A percentile compares a stretch with the other conserved stretches of the same genome.
Conservation (phyloP, 129 eudicot species). For the Sambucus nigra region DNA sequence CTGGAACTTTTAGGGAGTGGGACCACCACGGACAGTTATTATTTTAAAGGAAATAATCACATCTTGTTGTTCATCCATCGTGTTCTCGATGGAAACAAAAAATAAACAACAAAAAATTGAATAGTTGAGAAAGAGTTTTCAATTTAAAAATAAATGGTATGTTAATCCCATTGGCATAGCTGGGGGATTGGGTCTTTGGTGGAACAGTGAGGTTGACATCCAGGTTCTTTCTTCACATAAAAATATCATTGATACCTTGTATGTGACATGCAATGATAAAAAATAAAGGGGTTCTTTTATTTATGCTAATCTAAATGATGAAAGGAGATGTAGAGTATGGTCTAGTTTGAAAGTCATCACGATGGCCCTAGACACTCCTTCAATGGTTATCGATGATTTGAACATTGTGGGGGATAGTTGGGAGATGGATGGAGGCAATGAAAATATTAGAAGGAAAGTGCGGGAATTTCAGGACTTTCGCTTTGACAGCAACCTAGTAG, state of each 20-base stretch:
- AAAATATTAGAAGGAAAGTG: background rate
- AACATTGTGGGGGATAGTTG: background rate
- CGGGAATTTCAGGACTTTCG: background rate
- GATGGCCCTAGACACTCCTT: background rate
- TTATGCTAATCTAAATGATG: too few relatives aligned
- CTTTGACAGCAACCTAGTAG: background rate
- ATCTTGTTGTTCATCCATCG: background rate
- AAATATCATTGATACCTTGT: background rate
- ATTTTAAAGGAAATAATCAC: background rate
- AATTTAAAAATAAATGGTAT: background rate
- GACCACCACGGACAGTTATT: background rate
- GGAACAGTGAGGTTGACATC: background rate
- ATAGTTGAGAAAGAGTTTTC: too few relatives aligned
- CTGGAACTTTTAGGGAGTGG: conserved; percentile 2
- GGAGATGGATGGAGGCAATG: background rate
- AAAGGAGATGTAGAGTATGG: too few relatives aligned
- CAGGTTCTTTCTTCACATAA: background rate
- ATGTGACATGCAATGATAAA: too few relatives aligned
- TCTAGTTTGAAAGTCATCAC: too few relatives aligned
- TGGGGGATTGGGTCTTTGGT: background rate
- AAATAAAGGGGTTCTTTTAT: too few relatives aligned
- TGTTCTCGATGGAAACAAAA: background rate
- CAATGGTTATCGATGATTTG: background rate
- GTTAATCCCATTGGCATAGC: background rate
- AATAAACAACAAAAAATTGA: background rate